Evolutionary conservation across 441 rosid genomes (phyloP), one percentile per base, ranked within the genome.

Genomic region (Pelargonium cotyledonis): DNA sequence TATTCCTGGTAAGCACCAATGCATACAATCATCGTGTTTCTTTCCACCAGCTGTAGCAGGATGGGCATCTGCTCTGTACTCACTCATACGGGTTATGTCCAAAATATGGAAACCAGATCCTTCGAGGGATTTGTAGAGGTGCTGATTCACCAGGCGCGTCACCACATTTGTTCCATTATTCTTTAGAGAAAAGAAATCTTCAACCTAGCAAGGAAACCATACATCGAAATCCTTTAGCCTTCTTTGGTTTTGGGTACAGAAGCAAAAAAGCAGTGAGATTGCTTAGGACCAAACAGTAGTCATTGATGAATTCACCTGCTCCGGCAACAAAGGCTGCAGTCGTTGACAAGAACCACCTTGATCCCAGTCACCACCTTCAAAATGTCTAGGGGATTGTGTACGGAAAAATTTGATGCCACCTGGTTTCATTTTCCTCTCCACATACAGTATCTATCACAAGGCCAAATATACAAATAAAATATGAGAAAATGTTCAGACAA

Each of bases 311-410:
- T 91, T 84, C 75, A 93, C 96, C 81, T 88, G 76, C 68, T 77
- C 69, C 31, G 86, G 78, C 18, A 67, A 72, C 74, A 91, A 70
- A 67, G 96, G 96, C 65, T 80, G 76, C 15, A 40, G 67, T 11
- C 80, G 86, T 31, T 77, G 80, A 74, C 98, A 94, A 76, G 92
- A 88, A 80, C 98, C 98, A 65, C 96, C 97, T 77, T 89, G 92
- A 83, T 89, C 80, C 97, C 98, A 94, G 40, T 94, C 95, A 77
- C 97, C 98, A 71, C 98, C 91, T 83, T 93, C 98, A 77, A 93
- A 93, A 83, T 91, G 98, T 76, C 98, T 81, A 0, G 98, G 97
- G 61, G 98, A 93, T 78, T 91, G 95, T 4, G 97, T 84, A 44
- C 92, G 83, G 71, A 93, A 89, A 79, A 89, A 73, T 63, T 78